phyloP scores from a whole-genome alignment of 164 flowering plant species.

The Echeveria elegans region DNA sequence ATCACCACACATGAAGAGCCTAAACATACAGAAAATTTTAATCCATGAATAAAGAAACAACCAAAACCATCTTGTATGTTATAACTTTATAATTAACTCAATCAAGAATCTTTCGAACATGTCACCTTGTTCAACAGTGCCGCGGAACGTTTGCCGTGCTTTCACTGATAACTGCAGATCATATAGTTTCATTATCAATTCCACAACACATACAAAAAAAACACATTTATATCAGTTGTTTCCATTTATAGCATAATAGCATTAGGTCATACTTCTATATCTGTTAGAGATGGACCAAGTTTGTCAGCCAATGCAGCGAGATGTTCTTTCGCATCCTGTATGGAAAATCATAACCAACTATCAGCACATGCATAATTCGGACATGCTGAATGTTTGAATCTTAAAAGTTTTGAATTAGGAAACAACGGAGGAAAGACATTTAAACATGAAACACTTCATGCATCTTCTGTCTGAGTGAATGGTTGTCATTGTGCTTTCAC shows the following conservation, averaged over 20 bases:
- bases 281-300: slow-evolving; percentile 77
- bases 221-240: neutral
- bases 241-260: neutral
- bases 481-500: neutral
- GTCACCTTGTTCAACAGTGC: slow-evolving; percentile 81
- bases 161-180: slow-evolving; percentile 60
- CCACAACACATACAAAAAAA: slow-evolving; percentile 8
- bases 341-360: slow-evolving; percentile 5
- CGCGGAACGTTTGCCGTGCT: slow-evolving; percentile 39
- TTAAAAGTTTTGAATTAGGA: neutral
- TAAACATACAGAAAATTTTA: neutral
- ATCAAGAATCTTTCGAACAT: neutral
- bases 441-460: neutral
- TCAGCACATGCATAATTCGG: neutral
- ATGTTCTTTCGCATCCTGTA: slow-evolving; percentile 97
- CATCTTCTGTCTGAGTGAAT: neutral
- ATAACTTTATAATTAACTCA: neutral
- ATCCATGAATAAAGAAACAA: slow-evolving; percentile 14
- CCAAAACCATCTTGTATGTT: slow-evolving; percentile 12
- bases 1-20: neutral
- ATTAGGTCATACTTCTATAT: slow-evolving; percentile 59
- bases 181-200: slow-evolving; percentile 17
- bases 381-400: neutral
- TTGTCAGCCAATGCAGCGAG: slow-evolving; percentile 90
- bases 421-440: neutral